Evolutionary conservation across 2,329 filamentous ascomycete genomes (phyloP), one percentile per base, ranked within the genome.

Genomic region (Cordyceps tenuipes): DNA sequence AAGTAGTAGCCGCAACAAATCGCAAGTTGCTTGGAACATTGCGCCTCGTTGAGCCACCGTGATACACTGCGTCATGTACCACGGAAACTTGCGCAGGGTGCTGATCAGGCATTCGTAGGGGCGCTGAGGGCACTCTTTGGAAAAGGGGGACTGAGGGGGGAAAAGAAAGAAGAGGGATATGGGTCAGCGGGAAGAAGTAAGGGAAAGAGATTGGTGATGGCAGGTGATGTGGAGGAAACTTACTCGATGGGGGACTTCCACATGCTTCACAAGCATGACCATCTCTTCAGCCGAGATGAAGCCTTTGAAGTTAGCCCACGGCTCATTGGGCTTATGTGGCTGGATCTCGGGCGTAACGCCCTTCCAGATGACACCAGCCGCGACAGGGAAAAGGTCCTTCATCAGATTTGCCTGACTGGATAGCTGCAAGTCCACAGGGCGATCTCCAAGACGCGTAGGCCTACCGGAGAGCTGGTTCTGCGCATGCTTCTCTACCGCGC

Each of bases 21-120:
- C 73, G 43, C 75, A 67, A 1, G 81, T 79, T 0, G 81, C 73
- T 12, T 78, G 72, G 66, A 79, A 84, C 29, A 87, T 72, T 8
- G 75, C 70, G 48, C 79, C 71, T 1, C 84, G 81, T 69, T 87
- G 79, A 59, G 75, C 72, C 51, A 87, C 73, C 8, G 81, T 87
- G 72, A 87, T 82, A 57, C 75, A 65, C 3, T 81, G 71, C 1
- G 83, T 76, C 68, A 78, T 76, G 62, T 81, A 77, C 85, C 85
- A 88, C 0, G 85, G 85, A 48, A 85, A 77, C 74, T 87, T 84
- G 62, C 78, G 79, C 43, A 85, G 68, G 0, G 81, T 86, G 68
- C 82, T 85, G 65, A 88, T 85, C 66, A 88, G 74, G 67, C 79
- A 84, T 72, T 88, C 85, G 60, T 82, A 87, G 1, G 84, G 81